Conservation (phyloP, 495 filamentous ascomycete species). For the Letharia lupina region DNA sequence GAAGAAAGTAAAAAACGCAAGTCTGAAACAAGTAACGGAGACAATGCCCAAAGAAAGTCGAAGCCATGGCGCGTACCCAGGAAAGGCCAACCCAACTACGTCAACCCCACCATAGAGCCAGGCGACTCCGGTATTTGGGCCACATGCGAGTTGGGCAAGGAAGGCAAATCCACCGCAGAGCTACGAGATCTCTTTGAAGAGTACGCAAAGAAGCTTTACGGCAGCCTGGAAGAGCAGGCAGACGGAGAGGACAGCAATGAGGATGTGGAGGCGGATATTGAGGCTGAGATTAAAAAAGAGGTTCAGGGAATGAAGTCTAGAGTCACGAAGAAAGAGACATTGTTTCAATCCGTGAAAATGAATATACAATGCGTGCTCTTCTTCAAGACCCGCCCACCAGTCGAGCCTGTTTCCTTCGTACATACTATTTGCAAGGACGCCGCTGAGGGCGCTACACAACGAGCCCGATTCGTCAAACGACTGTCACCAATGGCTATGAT, state of each 20-base stretch:
- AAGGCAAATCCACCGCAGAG: constrained; percentile 69
- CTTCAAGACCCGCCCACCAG: constrained; percentile 54
- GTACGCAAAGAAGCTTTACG: constrained; percentile 31
- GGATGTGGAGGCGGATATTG: constrained; percentile 59
- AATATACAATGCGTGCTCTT: constrained; percentile 66
- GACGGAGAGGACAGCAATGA: constrained; percentile 22
- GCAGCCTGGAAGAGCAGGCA: constrained; percentile 26
- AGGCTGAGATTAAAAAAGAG: constrained; percentile 72
- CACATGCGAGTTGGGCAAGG: constrained; percentile 74
- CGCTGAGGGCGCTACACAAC: constrained; percentile 43
- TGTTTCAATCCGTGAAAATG: constrained; percentile 58
- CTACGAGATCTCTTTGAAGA: constrained; percentile 64
- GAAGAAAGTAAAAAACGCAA: constrained; percentile 15
- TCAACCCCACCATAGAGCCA: constrained; percentile 43
- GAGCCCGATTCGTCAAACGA: constrained; percentile 69
- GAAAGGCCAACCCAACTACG: constrained; percentile 12
- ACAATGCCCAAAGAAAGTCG: constrained; percentile 19
- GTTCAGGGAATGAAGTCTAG: constrained; percentile 53
- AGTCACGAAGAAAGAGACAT: constrained; percentile 33
- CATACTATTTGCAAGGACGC: constrained; percentile 64
- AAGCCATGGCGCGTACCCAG: constrained; percentile 24
- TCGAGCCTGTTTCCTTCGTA: constrained; percentile 77
- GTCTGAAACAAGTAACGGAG: not conserved
- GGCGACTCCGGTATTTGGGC: constrained; percentile 84
- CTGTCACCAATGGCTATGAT: constrained; percentile 71